These are phyloP conservation scores for Plasmopara halstedii DNA, from an alignment of 352 stramenopile genomes.

Conservation along the genomic window DNA sequence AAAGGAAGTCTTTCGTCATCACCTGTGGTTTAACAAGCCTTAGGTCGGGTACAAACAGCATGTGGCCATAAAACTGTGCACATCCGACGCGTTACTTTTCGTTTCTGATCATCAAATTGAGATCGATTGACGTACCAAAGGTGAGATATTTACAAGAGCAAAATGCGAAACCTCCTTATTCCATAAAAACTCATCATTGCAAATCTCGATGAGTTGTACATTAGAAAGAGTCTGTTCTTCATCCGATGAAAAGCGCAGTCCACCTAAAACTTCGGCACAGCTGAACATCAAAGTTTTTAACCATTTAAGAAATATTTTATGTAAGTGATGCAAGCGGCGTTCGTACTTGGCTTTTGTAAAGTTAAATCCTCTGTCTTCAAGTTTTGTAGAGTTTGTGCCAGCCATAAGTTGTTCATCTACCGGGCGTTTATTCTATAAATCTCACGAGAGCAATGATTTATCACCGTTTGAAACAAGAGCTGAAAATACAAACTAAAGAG, in stretches of 20 bases:
- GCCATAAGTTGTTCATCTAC: constrained; percentile 25
- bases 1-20: constrained; percentile 26
- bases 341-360: constrained; percentile 56
- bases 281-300: constrained; percentile 14
- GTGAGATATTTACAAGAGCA: constrained; percentile 60
- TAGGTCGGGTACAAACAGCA: constrained; percentile 50
- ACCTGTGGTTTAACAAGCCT: constrained; percentile 25
- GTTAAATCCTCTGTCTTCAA: constrained; percentile 30
- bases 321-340: not conserved
- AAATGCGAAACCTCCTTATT: constrained; percentile 13
- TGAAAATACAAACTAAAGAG: not conserved
- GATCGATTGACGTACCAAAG: constrained; percentile 34
- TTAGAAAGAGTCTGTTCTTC: constrained; percentile 7
- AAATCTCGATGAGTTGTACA: constrained; percentile 6
- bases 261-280: constrained; percentile 35
- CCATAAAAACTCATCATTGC: not conserved
- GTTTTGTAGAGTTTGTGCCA: not conserved
- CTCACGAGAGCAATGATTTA: not conserved
- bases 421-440: constrained; percentile 34
- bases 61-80: constrained; percentile 46
- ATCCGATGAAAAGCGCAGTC: constrained; percentile 14
- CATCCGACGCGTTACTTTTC: no score
- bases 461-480: not conserved
- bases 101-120: no score
- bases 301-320: not conserved